Evolutionary conservation across 805 yeast genomes (phyloP).

Genomic region (Candida parachauliodes): DNA sequence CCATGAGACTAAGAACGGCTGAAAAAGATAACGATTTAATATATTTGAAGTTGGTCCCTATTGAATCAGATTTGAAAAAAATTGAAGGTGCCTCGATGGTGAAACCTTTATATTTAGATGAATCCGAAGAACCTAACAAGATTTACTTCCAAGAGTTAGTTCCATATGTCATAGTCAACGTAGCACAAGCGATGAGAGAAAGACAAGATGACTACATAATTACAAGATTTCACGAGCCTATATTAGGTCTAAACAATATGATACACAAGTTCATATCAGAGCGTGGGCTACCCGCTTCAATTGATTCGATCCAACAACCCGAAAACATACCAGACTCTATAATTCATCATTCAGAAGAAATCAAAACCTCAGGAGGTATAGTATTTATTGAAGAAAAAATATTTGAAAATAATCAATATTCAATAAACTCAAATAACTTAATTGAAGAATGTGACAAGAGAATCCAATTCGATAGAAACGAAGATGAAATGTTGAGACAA

Average conservation of each 20-base stretch:
- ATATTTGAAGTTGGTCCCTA: conserved; percentile 65
- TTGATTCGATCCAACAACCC: conserved; percentile 60
- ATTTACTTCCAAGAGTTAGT: conserved; percentile 55
- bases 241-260: conserved; percentile 43
- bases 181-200: conserved; percentile 65
- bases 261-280: conserved; percentile 44
- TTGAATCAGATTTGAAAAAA: conserved; percentile 31
- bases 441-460: conserved; percentile 45
- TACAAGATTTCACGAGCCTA: conserved; percentile 43
- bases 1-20: conserved; percentile 46
- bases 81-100: conserved; percentile 56
- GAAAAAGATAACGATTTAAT: conserved; percentile 81
- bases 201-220: conserved; percentile 54
- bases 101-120: conserved; percentile 27
- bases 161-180: conserved; percentile 64
- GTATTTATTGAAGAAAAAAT: conserved; percentile 38
- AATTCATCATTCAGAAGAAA: conserved; percentile 51
- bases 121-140: conserved; percentile 18
- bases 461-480: conserved; percentile 48
- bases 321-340: conserved; percentile 56
- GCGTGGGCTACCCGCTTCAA: conserved; percentile 54
- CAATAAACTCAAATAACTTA: conserved; percentile 37
- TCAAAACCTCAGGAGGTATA: conserved; percentile 52
- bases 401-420: conserved; percentile 42
- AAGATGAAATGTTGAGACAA: conserved; percentile 50